Evolutionary conservation across 306 rosid species (phyloP).

Genomic region (Psophocarpus tetragonolobus): DNA sequence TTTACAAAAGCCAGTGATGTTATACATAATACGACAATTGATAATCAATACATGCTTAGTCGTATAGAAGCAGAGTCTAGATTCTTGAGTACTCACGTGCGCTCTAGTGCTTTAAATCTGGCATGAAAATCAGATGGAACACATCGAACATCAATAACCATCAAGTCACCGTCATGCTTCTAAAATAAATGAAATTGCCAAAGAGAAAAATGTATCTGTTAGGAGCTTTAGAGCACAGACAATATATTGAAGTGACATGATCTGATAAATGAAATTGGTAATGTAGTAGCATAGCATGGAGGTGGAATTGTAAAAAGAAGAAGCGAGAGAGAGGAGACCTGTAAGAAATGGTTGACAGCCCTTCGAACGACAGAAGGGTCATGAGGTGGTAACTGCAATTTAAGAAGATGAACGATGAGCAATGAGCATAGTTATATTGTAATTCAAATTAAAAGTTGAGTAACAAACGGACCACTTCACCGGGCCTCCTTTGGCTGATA

Average conservation of each 20-base stretch:
- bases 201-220: conserved; percentile 6
- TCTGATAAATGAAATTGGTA: conserved; percentile 17
- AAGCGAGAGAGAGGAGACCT: conserved; percentile 46
- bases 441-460: background rate
- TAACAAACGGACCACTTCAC: conserved; percentile 66
- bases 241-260: conserved; percentile 8
- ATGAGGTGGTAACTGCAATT: conserved; percentile 81
- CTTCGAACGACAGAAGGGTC: conserved; percentile 78
- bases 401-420: too few relatives aligned
- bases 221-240: conserved; percentile 24
- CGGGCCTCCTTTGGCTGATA: conserved; percentile 90
- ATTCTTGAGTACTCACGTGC: conserved; percentile 71
- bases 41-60: background rate
- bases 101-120: conserved; percentile 88
- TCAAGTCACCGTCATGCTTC: conserved; percentile 79
- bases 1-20: conserved; percentile 7
- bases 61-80: background rate
- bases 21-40: background rate
- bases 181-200: conserved; percentile 37
- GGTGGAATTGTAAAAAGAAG: background rate
- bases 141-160: conserved; percentile 71
- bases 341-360: conserved; percentile 97
- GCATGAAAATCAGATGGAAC: conserved; percentile 86
- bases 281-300: too few relatives aligned
- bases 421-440: background rate